Percentiles rank a stretch among this genome's conserved stretches.
These are phyloP conservation scores for Epithemia pelagica DNA, from an alignment of 108 stramenopile species.

Conservation along the genomic window DNA sequence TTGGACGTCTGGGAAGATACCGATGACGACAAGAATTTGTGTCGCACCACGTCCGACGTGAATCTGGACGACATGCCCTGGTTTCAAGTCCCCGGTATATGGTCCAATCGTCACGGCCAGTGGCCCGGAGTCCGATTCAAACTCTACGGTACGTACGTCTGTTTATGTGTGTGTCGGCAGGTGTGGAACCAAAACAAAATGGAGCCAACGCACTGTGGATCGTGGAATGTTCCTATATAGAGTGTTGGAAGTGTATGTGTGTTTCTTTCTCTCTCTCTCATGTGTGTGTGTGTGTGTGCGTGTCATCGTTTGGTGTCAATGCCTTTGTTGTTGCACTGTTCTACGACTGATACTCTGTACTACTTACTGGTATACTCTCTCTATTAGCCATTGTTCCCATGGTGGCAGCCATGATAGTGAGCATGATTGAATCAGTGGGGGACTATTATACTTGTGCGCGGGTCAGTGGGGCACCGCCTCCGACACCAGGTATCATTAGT, in stretches of 20 bases:
- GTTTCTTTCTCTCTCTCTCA: not conserved
- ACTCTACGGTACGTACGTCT: not conserved
- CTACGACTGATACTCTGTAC: conserved; percentile 5
- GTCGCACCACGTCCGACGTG: conserved; percentile 19
- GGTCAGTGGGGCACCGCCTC: conserved; percentile 28
- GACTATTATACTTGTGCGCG: conserved; percentile 32
- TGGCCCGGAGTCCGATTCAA: conserved; percentile 2
- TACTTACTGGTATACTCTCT: conserved; percentile 1
- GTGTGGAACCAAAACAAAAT: not conserved
- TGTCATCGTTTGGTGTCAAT: no score
- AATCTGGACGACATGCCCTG: conserved; percentile 15
- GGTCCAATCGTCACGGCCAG: conserved; percentile 22
- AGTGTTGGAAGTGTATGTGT: not conserved
- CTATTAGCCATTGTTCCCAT: conserved; percentile 32
- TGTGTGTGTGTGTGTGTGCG: no score
- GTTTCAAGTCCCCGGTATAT: conserved; percentile 26
- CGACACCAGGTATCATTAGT: conserved; percentile 27
- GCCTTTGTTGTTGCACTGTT: not conserved
- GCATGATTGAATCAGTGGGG: conserved; percentile 28
- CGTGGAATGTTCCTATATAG: not conserved
- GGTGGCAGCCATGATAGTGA: conserved; percentile 19
- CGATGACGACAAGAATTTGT: conserved; percentile 20
- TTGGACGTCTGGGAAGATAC: conserved; percentile 26
- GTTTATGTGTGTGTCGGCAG: not conserved
- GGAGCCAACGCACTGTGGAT: not conserved